Base-by-base conservation (phyloP, 148 eudicot genomes). In the Rhododendron molle region DNA sequence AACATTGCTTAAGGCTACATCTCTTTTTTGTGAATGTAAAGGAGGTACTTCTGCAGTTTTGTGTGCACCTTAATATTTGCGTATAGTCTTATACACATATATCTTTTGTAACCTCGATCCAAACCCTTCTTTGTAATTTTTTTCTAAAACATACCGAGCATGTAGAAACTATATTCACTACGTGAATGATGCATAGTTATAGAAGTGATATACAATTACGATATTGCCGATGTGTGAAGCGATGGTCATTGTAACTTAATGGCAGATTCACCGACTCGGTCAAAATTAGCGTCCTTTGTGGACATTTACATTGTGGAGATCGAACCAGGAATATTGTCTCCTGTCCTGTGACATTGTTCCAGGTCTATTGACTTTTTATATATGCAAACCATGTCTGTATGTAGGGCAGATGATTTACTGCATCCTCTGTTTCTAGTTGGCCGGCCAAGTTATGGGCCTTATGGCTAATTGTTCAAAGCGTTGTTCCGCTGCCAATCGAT, bases 21-120 rank as follows among this genome's bases (percentile, higher is more conserved):
- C 76, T 52, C 74, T 72, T 26, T 16, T 23, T n/a, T 88, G 87
- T 85, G 47, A 82, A 88, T 82, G 77, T 40, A 47, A 82, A 26
- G 54, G 69, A 76, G 44, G 18, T 49, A 8, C 56, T 34, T 71
- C 54, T 46, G 38, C 20, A 28, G 26, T 50, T 76, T 82, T 14
- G 58, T 52, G 21, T 86, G 9, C 43, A 14, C 73, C 84, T 20
- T 15, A 14, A 36, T 86, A 23, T 23, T 86, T 28, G 65, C 54
- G 38, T 32, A 13, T 71, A 32, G 38, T 32, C 40, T 26, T 58
- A 6, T n/a, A 81, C 54, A 73, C 58, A 80, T 49, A 79, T 69
- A n/a, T 78, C 72, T 72, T 47, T 71, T 81, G 76, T 49, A 46
- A 28, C 44, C 32, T 43, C n/a, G 23, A n/a, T n/a, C n/a, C n/a